Evolutionary conservation across 2,329 filamentous ascomycete species (phyloP), one percentile per base, ranked within the genome.

Genomic region (Penicillium sp.): DNA sequence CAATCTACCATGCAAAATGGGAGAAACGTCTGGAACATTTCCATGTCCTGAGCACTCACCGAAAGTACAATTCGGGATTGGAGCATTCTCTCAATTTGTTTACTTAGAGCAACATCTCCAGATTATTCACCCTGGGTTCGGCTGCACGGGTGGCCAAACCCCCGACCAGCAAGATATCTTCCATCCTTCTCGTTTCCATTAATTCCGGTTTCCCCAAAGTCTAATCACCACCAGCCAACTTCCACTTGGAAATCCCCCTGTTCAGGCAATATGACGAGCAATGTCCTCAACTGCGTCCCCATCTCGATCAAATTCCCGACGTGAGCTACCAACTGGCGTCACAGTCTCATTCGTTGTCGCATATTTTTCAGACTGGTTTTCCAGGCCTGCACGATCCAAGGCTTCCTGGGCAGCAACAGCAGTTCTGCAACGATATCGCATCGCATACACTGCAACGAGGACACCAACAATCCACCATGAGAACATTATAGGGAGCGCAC

Each of bases 401-500:
- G 10, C 1, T 15, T 32, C 42, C 13, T 29, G 28, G 1, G 10
- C 19, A 26, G 24, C 32, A 10, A 34, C n/a, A 3, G 47, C 42
- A 19, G 17, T 21, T 7, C 13, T 49, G 5, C 47, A 49, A 9
- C 47, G 47, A 19, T 45, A 7, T 4, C 29, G 29, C 34, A 45
- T 40, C 22, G 42, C 47, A 49, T 40, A 40, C 2, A 49, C 47
- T 12, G 47, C 34, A 19, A 32, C 9, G 3, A 42, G 34, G 1
- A 40, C 10, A 32, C 45, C 45, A 1, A 47, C 43, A 21, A 69
- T 21, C 62, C 67, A 69, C 68, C 66, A 72, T 0, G 64, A 56
- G 46, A 74, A 72, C 43, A 74, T 49, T 19, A 73, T 63, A 0
- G 71, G 69, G 24, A 74, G 59, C 1, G 69, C 62, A 24, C 64